Base-by-base conservation (phyloP, 2,329 filamentous ascomycete genomes). In the Xylariaceae sp. region DNA sequence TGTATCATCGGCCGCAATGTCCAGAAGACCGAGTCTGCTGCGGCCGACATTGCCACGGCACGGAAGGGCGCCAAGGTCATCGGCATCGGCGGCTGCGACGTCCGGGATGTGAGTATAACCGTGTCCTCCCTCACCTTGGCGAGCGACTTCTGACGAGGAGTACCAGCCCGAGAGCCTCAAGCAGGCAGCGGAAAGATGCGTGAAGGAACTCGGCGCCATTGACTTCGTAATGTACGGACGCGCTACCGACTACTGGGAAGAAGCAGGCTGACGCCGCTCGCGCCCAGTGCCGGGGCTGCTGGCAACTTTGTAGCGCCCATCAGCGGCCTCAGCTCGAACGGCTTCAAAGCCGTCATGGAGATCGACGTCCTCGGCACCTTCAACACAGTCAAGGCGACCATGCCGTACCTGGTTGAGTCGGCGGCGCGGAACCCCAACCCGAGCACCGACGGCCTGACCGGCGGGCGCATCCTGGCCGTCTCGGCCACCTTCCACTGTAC, bases 261-360 rank as follows among this genome's bases (percentile, higher is more conserved):
- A n/a, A n/a, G n/a, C n/a, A n/a, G n/a, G n/a, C n/a, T n/a, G n/a
- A n/a, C n/a, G 35, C 19, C 23, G n/a, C n/a, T 17, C 30, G n/a
- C n/a, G n/a, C 21, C 8, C 50, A 92, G 84, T 56, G 90, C 90
- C 14, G 92, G 92, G 32, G 92, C 92, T 11, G 92, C 92, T 13
- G 92, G 92, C 38, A 98, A 98, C 61, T 98, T 96, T 60, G 71
- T 98, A 15, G 83, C 87, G 1, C 83, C 90, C 4, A 81, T 96
- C 39, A 74, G 81, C 25, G 81, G 81, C 42, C 74, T 96, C 31
- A 87, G 78, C 25, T 64, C 83, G 38, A 96, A 96, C 55, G 92
- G 86, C 3, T 94, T 98, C 77, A 93, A 89, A 60, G 72, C 85
- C 0, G 92, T 98, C 45, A 90, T 96, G 51, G 92, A 96, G 41